Evolutionary conservation across 2,329 filamentous ascomycete genomes (phyloP).

Genomic region (Didymella pinodella): DNA sequence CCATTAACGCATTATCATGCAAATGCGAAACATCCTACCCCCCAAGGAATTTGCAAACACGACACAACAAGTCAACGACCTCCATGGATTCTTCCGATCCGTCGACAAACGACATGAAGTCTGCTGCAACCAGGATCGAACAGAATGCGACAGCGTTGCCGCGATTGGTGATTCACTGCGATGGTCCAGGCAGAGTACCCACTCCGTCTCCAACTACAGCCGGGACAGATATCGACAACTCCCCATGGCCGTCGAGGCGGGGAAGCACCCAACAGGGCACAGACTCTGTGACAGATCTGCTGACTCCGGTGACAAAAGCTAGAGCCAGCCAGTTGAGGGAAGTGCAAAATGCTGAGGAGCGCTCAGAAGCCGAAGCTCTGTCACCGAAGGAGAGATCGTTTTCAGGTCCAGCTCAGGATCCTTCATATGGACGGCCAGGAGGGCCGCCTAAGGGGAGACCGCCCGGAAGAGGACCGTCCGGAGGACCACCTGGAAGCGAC

Average conservation of each 20-base stretch:
- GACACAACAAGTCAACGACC: background rate
- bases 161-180: background rate
- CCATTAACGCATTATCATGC: background rate
- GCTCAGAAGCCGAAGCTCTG: background rate
- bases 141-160: background rate
- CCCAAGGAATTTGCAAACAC: background rate
- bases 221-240: background rate
- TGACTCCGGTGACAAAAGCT: constrained; percentile 13
- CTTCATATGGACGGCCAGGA: background rate
- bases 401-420: background rate
- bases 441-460: background rate
- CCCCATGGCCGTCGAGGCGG: constrained; percentile 6
- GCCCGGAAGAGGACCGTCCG: background rate
- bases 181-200: background rate
- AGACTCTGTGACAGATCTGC: constrained; percentile 25
- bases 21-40: background rate
- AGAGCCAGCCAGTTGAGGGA: constrained; percentile 24
- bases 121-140: background rate
- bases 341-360: constrained; percentile 12
- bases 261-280: constrained; percentile 2
- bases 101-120: no score
- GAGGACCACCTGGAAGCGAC: background rate
- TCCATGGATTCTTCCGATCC: background rate
- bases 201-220: background rate
- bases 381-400: background rate